These are phyloP conservation scores for Psidium friedrichsthalianum DNA, from an alignment of 345 rosid genomes.

Conservation along the genomic window DNA sequence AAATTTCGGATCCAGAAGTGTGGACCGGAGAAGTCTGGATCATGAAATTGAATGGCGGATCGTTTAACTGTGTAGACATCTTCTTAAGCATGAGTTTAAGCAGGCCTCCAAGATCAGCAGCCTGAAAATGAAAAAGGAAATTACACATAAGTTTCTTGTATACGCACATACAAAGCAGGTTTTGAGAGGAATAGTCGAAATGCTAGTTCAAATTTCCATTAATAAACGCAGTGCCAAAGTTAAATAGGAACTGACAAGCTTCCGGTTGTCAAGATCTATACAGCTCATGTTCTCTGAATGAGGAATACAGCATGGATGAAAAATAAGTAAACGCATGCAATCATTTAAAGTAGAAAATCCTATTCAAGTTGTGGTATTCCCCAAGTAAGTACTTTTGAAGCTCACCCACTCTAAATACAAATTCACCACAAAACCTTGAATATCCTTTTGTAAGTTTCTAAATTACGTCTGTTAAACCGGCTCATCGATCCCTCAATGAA, in stretches of 20 bases:
- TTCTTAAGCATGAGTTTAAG: conserved; percentile 64
- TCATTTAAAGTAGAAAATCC: not conserved
- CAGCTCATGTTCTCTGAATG: not conserved
- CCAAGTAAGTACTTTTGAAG: not conserved
- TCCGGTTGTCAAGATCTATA: not conserved
- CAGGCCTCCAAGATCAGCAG: conserved; percentile 60
- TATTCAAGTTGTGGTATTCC: not conserved
- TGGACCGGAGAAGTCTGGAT: conserved; percentile 71
- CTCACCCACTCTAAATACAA: not conserved
- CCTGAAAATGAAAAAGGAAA: conserved; percentile 26
- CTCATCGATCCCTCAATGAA: not conserved
- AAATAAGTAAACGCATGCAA: not conserved
- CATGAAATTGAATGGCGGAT: conserved; percentile 80
- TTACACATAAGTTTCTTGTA: not conserved
- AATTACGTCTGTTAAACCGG: not conserved
- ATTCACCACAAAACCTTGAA: not conserved
- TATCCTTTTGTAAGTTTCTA: not conserved
- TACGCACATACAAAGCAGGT: not conserved
- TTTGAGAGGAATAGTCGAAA: not conserved
- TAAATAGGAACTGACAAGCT: not conserved
- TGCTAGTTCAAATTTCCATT: not conserved
- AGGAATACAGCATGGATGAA: not conserved
- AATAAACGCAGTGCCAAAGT: not conserved
- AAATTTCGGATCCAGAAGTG: conserved; percentile 21
- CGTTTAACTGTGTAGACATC: conserved; percentile 42